Percentiles rank a stretch among this genome's conserved stretches.
Evolutionary conservation across 1,284 basidiomycete genomes (phyloP).

Genomic region (Trichosporon sp.): DNA sequence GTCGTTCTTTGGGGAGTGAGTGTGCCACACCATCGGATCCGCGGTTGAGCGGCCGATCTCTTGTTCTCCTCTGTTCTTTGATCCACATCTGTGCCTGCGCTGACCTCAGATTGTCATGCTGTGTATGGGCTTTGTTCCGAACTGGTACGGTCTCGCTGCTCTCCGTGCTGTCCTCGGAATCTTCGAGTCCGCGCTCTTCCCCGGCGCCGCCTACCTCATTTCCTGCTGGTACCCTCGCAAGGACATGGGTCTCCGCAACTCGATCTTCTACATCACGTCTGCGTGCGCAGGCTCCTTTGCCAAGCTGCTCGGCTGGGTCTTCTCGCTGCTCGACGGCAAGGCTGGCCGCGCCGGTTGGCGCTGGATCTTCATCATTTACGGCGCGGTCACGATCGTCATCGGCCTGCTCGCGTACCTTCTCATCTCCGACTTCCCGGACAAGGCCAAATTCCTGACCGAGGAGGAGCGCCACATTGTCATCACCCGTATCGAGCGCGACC

Average conservation of each 20-base stretch:
- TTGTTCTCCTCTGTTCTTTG: background rate
- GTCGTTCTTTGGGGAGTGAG: constrained; percentile 36
- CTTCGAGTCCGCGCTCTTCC: constrained; percentile 53
- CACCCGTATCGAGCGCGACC: constrained; percentile 30
- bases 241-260: constrained; percentile 53
- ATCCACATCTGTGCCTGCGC: constrained; percentile 36
- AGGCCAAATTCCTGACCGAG: constrained; percentile 26
- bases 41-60: background rate
- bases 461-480: constrained; percentile 28
- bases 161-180: constrained; percentile 56
- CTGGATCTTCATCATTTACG: constrained; percentile 29
- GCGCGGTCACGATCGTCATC: constrained; percentile 21
- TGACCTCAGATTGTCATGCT: constrained; percentile 51
- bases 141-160: constrained; percentile 52
- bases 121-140: constrained; percentile 49
- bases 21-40: constrained; percentile 39
- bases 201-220: constrained; percentile 56
- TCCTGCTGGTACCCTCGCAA: constrained; percentile 59
- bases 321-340: constrained; percentile 26
- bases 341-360: constrained; percentile 23
- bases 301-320: constrained; percentile 26
- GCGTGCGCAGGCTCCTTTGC: constrained; percentile 31
- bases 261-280: constrained; percentile 56
- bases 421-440: constrained; percentile 28
- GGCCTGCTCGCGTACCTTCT: constrained; percentile 16